phyloP scores from a whole-genome alignment of 805 yeast species.

The Candida bentonensis region DNA sequence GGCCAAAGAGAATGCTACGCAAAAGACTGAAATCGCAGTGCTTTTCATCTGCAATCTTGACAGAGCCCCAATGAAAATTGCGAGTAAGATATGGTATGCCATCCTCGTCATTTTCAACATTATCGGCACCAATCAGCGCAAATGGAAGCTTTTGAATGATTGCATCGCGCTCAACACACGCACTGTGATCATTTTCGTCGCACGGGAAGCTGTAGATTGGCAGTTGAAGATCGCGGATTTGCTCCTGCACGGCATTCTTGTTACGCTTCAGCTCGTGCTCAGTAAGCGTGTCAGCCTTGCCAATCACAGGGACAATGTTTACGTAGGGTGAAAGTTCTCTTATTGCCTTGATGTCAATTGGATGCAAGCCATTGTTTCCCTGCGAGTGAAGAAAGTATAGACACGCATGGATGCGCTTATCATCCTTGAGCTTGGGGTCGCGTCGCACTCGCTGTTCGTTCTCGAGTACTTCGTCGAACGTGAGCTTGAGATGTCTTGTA shows the following conservation, averaged over 20 bases:
- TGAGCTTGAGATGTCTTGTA: conserved; percentile 47
- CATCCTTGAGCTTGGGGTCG: conserved; percentile 50
- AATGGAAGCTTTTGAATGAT: conserved; percentile 49
- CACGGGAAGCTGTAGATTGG: conserved; percentile 65
- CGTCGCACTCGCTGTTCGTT: conserved; percentile 66
- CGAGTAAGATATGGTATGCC: conserved; percentile 63
- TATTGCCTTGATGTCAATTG: conserved; percentile 66
- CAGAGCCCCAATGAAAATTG: conserved; percentile 81
- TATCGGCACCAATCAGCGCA: conserved; percentile 50
- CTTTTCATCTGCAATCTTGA: conserved; percentile 72
- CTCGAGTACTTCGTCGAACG: conserved; percentile 55
- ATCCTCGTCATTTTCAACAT: conserved; percentile 47
- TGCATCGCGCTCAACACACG: conserved; percentile 12
- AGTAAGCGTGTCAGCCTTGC: conserved; percentile 71
- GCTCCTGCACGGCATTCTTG: conserved; percentile 42
- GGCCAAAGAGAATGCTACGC: conserved; percentile 65
- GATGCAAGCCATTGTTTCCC: conserved; percentile 36
- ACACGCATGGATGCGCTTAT: conserved; percentile 63
- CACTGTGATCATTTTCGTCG: conserved; percentile 41
- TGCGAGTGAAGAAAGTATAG: conserved; percentile 59
- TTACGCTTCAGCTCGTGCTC: conserved; percentile 40
- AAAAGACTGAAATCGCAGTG: conserved; percentile 79
- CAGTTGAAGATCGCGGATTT: conserved; percentile 44
- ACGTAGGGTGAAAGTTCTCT: conserved; percentile 53
- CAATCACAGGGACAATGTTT: conserved; percentile 70